phyloP scores from a whole-genome alignment of 108 stramenopile genomes.

The Cyclostephanos tholiformis region DNA sequence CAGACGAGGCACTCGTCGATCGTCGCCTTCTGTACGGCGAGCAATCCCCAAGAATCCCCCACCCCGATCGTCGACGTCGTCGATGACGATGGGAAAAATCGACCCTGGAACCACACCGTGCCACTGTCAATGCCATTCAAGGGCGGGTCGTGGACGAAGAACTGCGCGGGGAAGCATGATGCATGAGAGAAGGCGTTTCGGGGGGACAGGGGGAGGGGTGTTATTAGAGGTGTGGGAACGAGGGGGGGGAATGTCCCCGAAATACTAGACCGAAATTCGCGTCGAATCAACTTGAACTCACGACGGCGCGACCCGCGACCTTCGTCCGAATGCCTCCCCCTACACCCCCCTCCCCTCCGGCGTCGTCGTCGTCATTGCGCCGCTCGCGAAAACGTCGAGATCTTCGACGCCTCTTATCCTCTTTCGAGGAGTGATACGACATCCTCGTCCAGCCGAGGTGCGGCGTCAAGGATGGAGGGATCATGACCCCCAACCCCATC shows the following conservation, averaged over 20 bases:
- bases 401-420: constrained; percentile 3
- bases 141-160: constrained; percentile 21
- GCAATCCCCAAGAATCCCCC: constrained; percentile 63
- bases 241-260: too few species aligned
- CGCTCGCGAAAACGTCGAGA: neutral
- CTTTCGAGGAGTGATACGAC: constrained; percentile 11
- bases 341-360: neutral
- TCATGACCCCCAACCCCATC: neutral
- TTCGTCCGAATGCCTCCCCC: neutral
- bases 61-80: neutral
- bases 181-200: neutral
- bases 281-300: neutral
- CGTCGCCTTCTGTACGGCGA: constrained; percentile 62
- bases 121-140: neutral
- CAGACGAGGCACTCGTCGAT: constrained; percentile 78
- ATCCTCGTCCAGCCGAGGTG: constrained; percentile 40
- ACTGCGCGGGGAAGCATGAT: neutral
- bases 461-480: constrained; percentile 20
- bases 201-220: too few species aligned
- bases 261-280: too few species aligned
- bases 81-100: constrained; percentile 53
- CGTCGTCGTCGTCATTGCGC: neutral
- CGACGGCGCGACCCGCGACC: neutral
- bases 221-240: too few species aligned
- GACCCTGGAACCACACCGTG: constrained; percentile 72